These are phyloP conservation scores for Phytophthora palmivora DNA, from an alignment of 352 stramenopile genomes.

Conservation along the genomic window DNA sequence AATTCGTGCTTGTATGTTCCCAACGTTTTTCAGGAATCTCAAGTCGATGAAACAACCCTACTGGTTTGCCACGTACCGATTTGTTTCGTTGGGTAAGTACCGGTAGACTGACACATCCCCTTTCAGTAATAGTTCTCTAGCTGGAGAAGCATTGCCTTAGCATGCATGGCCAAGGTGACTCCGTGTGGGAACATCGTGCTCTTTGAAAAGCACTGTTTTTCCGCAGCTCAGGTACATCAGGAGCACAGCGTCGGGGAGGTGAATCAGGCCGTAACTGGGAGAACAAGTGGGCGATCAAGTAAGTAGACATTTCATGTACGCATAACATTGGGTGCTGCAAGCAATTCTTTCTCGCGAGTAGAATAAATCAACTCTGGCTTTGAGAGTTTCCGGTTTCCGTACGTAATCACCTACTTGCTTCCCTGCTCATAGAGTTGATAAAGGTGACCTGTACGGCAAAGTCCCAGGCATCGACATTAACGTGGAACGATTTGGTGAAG, in stretches of 20 bases:
- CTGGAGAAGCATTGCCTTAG: too few species aligned
- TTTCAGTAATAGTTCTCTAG: too few species aligned
- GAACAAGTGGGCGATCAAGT: background rate
- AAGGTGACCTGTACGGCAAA: constrained; percentile 22
- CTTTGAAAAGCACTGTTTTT: too few species aligned
- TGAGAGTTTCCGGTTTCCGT: constrained; percentile 2
- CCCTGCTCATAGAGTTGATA: constrained; percentile 17
- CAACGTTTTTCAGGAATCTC: constrained; percentile 10
- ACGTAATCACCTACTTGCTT: background rate
- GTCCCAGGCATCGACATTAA: constrained; percentile 20
- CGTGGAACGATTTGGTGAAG: constrained; percentile 5
- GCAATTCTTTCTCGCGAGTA: background rate
- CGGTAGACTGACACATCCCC: too few species aligned
- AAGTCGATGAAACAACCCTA: constrained; percentile 8
- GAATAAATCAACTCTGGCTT: background rate
- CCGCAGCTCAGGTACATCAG: too few species aligned
- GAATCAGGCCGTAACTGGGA: too few species aligned
- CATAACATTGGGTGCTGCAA: background rate
- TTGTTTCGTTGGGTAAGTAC: constrained; percentile 13
- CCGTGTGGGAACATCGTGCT: too few species aligned
- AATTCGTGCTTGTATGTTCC: constrained; percentile 28
- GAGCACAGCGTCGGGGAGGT: too few species aligned
- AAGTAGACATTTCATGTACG: constrained; percentile 2
- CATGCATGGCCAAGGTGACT: too few species aligned
- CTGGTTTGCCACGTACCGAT: constrained; percentile 1